phyloP scores from a whole-genome alignment of 805 yeast species.

The Yarrowia sp. region DNA sequence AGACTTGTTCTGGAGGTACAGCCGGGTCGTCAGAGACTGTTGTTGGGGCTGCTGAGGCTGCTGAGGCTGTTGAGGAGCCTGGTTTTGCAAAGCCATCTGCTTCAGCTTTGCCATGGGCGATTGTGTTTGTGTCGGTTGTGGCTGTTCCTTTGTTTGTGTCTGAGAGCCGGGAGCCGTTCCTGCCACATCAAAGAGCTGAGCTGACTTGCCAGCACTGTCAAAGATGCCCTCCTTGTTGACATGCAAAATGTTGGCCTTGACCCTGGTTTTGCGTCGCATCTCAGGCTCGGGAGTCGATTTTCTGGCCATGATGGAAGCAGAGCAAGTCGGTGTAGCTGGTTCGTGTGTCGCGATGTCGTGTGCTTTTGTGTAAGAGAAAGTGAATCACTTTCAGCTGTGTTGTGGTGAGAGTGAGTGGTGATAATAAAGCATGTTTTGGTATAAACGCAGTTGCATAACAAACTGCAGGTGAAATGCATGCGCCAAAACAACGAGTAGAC shows the following conservation, averaged over 20 bases:
- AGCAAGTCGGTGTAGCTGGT: no score
- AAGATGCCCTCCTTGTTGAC: background rate
- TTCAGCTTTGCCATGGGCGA: constrained; percentile 19
- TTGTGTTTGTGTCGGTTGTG: background rate
- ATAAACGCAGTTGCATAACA: constrained; percentile 4
- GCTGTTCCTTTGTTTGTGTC: background rate
- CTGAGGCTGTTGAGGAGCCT: background rate
- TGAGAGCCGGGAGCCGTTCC: constrained; percentile 11
- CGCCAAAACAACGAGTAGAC: constrained; percentile 17
- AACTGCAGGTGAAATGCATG: background rate
- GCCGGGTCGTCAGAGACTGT: constrained; percentile 6
- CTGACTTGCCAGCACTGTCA: background rate
- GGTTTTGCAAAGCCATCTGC: background rate
- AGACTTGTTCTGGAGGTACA: constrained; percentile 45
- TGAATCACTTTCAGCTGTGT: constrained; percentile 1
- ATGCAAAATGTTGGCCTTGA: background rate
- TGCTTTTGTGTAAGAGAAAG: no score
- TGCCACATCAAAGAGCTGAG: background rate
- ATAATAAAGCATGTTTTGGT: constrained; percentile 11
- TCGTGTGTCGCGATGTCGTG: no score
- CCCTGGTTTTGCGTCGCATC: background rate
- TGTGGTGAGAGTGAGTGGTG: background rate
- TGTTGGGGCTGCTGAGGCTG: background rate
- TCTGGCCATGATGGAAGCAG: background rate
- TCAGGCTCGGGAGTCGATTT: constrained; percentile 15